A percentile compares a stretch with the other conserved stretches of the same genome.
phyloP scores from a whole-genome alignment of 768 basidiomycete species.

The Suillus occidentalis region DNA sequence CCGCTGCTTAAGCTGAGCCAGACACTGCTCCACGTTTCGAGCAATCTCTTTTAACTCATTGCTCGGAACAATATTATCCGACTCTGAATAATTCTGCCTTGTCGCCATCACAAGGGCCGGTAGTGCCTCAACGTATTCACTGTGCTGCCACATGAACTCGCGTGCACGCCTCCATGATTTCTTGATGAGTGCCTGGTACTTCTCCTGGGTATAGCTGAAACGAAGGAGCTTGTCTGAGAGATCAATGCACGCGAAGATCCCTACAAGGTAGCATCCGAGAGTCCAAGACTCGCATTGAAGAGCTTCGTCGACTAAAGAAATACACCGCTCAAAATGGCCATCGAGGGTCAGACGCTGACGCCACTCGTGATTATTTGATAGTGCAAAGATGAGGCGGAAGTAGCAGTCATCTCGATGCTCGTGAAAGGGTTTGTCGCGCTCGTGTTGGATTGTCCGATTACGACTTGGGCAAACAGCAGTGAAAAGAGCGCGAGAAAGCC shows the following conservation, averaged over 20 bases:
- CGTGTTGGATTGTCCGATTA: no score
- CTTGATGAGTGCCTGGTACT: background rate
- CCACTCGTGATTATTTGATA: background rate
- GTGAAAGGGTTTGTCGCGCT: no score
- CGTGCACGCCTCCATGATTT: background rate
- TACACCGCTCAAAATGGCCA: background rate
- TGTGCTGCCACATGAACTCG: background rate
- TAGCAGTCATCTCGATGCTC: background rate
- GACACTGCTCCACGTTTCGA: no score
- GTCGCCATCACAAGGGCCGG: background rate
- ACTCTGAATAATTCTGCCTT: background rate
- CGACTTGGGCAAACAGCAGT: background rate
- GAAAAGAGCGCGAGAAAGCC: background rate
- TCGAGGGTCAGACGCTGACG: background rate
- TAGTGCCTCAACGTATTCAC: background rate
- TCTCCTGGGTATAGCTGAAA: background rate
- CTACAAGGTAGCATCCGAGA: no score
- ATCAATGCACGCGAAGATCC: no score
- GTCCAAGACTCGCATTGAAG: no score
- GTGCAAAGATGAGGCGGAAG: background rate
- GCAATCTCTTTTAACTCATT: background rate
- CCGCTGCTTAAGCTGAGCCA: background rate
- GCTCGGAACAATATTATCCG: background rate
- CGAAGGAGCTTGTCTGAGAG: no score
- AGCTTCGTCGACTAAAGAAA: no score